Evolutionary conservation across 805 yeast species (phyloP).

Genomic region (Ogataea angusta): DNA sequence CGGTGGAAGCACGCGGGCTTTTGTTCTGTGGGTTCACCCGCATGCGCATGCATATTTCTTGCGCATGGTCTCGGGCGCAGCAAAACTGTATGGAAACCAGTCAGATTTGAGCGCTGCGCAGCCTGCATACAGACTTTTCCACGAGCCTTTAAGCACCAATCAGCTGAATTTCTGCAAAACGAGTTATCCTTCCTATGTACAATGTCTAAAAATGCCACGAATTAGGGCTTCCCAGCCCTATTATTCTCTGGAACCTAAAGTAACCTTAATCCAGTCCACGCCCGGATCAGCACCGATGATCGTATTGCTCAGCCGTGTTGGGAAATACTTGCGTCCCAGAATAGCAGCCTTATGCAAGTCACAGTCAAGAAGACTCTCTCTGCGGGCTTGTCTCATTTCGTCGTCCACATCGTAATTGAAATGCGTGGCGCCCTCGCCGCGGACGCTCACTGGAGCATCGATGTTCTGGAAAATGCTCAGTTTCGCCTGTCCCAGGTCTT

Average conservation of each 20-base stretch:
- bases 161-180: too few species aligned
- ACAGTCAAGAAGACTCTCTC: slow-evolving; percentile 70
- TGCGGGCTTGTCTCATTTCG: slow-evolving; percentile 74
- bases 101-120: too few species aligned
- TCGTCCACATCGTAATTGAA: slow-evolving; percentile 72
- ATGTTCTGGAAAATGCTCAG: slow-evolving; percentile 85
- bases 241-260: background rate
- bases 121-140: too few species aligned
- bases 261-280: background rate
- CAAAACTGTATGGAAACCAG: too few species aligned
- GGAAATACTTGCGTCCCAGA: background rate
- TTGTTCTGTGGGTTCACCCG: too few species aligned
- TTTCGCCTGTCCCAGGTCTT: slow-evolving; percentile 85
- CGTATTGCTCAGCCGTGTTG: slow-evolving; percentile 3
- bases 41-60: too few species aligned
- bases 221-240: background rate
- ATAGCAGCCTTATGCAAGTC: slow-evolving; percentile 50
- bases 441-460: slow-evolving; percentile 84
- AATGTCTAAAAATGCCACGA: background rate
- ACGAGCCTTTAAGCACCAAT: too few species aligned
- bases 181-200: background rate
- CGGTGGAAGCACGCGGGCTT: too few species aligned
- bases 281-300: slow-evolving; percentile 10
- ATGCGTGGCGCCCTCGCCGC: slow-evolving; percentile 66
- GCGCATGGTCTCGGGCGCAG: too few species aligned